phyloP scores from a whole-genome alignment of 441 rosid species.

The Adansonia madagascariensis region DNA sequence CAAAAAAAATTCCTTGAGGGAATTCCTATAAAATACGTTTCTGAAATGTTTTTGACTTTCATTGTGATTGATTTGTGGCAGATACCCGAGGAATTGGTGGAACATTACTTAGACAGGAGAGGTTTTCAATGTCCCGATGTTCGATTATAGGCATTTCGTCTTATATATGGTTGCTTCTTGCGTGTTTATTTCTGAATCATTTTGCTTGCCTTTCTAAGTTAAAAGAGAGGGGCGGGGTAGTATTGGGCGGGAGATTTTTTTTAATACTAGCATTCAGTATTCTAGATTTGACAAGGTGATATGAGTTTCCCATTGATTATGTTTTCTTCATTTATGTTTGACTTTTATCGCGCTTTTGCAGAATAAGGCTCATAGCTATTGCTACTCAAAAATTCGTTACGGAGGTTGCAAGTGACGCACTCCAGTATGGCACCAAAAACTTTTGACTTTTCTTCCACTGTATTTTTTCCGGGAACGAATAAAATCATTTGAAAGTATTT shows the following conservation, averaged over 20 bases:
- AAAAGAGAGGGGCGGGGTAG: background rate
- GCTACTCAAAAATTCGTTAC: slow-evolving; percentile 94
- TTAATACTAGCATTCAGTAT: background rate
- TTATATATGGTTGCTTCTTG: background rate
- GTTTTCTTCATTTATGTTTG: background rate
- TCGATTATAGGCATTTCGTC: slow-evolving; percentile 73
- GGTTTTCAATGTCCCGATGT: slow-evolving; percentile 94
- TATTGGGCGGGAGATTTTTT: background rate
- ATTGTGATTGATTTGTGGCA: slow-evolving; percentile 28
- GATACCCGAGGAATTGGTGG: slow-evolving; percentile 95
- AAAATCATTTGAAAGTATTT: slow-evolving; percentile 3
- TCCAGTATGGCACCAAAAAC: slow-evolving; percentile 58
- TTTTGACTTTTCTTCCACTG: background rate
- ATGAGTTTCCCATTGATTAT: background rate
- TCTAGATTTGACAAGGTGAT: background rate
- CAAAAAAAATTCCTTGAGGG: background rate
- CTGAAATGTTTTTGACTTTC: background rate
- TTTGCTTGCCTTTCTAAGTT: background rate
- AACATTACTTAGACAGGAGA: slow-evolving; percentile 87
- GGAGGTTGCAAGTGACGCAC: slow-evolving; percentile 86
- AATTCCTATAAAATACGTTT: background rate
- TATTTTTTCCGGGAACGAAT: background rate
- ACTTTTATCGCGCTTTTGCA: slow-evolving; percentile 39
- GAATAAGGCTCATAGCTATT: slow-evolving; percentile 85
- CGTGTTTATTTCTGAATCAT: background rate